phyloP scores from a whole-genome alignment of 2,329 filamentous ascomycete genomes.

The Cadophora gregata region DNA sequence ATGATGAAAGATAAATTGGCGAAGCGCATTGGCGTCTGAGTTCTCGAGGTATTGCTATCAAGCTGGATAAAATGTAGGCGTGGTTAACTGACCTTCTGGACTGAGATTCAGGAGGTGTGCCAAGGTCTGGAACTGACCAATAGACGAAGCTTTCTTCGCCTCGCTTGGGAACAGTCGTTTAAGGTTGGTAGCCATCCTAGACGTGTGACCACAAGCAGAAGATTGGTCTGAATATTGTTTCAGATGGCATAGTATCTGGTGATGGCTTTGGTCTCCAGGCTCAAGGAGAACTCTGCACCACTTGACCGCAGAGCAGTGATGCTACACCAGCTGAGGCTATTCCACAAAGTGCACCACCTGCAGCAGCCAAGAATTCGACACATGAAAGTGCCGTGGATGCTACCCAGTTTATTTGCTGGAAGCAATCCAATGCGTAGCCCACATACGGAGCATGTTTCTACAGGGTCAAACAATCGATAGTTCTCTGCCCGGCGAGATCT shows the following conservation, averaged over 20 bases:
- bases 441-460: background rate
- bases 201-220: background rate
- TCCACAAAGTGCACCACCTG: background rate
- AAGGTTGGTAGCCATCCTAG: background rate
- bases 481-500: background rate
- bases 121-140: background rate
- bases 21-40: background rate
- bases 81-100: background rate
- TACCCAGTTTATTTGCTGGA: background rate
- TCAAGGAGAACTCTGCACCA: background rate
- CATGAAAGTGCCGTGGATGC: background rate
- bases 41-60: background rate
- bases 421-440: background rate
- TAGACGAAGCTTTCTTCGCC: background rate
- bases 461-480: background rate
- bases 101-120: conserved; percentile 7
- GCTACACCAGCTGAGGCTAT: background rate
- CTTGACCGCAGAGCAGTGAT: background rate
- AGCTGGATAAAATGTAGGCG: background rate
- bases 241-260: background rate
- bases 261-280: background rate
- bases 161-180: background rate
- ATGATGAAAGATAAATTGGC: background rate
- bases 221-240: background rate
- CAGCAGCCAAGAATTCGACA: background rate